Conservation (phyloP, 2,329 filamentous ascomycete species). For the Epichloe brachyelytri region DNA sequence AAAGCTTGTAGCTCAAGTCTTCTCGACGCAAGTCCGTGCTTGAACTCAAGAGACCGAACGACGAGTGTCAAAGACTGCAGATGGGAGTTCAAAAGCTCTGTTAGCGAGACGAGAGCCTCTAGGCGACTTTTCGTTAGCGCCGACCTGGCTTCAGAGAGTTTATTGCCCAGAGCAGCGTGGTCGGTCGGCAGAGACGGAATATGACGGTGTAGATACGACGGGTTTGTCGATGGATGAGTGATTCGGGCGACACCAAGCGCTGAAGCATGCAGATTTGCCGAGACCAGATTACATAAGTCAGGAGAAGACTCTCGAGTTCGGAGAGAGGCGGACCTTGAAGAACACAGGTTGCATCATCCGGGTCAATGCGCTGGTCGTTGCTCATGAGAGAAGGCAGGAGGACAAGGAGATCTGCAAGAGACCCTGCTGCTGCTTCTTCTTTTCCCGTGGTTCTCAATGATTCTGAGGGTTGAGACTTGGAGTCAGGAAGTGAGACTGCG, state of each 20-base stretch:
- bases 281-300: constrained; percentile 32
- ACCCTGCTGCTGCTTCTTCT: constrained; percentile 25
- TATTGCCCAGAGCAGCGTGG: constrained; percentile 23
- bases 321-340: constrained; percentile 37
- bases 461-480: constrained; percentile 1
- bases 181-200: constrained; percentile 35
- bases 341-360: constrained; percentile 28
- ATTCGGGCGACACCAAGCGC: constrained; percentile 37
- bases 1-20: constrained; percentile 38
- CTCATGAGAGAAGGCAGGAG: constrained; percentile 38
- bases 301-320: constrained; percentile 34
- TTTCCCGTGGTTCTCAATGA: constrained; percentile 4
- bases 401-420: constrained; percentile 40
- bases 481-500: constrained; percentile 24
- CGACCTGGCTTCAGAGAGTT: constrained; percentile 17
- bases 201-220: constrained; percentile 44
- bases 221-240: constrained; percentile 35
- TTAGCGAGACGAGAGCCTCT: constrained; percentile 23
- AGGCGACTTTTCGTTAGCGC: constrained; percentile 27
- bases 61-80: constrained; percentile 27
- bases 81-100: constrained; percentile 27
- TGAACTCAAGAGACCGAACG: constrained; percentile 38
- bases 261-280: constrained; percentile 33
- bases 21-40: constrained; percentile 39
- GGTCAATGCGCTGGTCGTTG: constrained; percentile 21